These are phyloP conservation scores for Geranium incanum DNA, from an alignment of 441 rosid species.

Conservation along the genomic window DNA sequence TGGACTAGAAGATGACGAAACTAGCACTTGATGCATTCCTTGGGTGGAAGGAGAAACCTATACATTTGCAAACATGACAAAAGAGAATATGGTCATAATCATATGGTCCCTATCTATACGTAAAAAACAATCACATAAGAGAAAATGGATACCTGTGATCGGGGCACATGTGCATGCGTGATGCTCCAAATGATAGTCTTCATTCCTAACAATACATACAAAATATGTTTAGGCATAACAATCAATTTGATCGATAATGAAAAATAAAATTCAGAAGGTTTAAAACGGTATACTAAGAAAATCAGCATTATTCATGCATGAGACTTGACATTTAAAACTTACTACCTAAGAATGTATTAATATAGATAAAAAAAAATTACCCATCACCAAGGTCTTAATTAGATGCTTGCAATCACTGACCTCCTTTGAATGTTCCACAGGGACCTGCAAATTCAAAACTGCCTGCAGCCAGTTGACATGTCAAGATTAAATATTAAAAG, in stretches of 20 bases:
- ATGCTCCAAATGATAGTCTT: constrained; percentile 97
- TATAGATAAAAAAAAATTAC: constrained; percentile 35
- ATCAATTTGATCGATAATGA: neutral
- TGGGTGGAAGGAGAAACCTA: constrained; percentile 52
- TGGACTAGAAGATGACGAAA: constrained; percentile 47
- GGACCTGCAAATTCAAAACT: constrained; percentile 36
- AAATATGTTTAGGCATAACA: constrained; percentile 17
- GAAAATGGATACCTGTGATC: constrained; percentile 56
- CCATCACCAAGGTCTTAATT: constrained; percentile 97
- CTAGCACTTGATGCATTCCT: constrained; percentile 55
- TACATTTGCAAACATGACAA: constrained; percentile 22
- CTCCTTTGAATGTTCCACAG: constrained; percentile 95
- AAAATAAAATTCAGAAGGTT: neutral
- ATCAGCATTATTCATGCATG: constrained; percentile 11
- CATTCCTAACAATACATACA: constrained; percentile 62
- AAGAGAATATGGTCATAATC: constrained; percentile 9
- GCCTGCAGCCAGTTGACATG: constrained; percentile 32
- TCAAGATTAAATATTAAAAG: constrained; percentile 12
- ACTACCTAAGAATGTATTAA: neutral
- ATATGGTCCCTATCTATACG: constrained; percentile 12
- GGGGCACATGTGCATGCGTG: constrained; percentile 89
- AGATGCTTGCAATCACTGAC: constrained; percentile 89
- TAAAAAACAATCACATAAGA: constrained; percentile 10
- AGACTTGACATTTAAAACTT: constrained; percentile 2
- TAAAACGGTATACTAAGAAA: neutral